Evolutionary conservation across 768 basidiomycete species (phyloP).

Genomic region (Termitomyces bulborhizus): DNA sequence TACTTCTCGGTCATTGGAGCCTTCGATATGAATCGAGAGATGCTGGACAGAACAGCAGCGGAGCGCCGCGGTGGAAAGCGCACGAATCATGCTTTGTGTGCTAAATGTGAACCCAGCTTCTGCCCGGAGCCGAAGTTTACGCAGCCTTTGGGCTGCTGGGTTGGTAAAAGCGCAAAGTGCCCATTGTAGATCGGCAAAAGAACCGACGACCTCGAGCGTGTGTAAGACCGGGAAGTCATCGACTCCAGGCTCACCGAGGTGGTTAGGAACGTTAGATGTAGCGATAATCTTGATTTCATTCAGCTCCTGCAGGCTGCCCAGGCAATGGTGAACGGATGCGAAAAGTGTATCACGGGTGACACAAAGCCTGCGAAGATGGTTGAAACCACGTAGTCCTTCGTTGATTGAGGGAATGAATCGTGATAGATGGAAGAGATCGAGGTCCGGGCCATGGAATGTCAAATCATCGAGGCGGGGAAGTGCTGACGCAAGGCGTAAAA

Average conservation of each 20-base stretch:
- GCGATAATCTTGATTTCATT: background rate
- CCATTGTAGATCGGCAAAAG: background rate
- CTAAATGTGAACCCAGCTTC: background rate
- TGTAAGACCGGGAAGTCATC: background rate
- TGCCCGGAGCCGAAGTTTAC: background rate
- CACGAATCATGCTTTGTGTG: background rate
- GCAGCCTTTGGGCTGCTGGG: background rate
- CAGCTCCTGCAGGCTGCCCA: background rate
- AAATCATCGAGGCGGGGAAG: background rate
- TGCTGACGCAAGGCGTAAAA: background rate
- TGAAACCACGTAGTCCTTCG: background rate
- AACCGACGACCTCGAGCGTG: background rate
- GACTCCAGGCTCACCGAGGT: background rate
- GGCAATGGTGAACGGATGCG: background rate
- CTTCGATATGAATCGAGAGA: background rate
- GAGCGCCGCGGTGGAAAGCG: background rate
- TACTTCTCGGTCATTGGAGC: background rate
- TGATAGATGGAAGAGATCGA: background rate
- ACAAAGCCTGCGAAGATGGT: background rate
- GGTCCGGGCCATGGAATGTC: background rate
- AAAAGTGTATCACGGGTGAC: background rate
- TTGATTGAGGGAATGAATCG: background rate
- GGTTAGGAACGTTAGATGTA: background rate
- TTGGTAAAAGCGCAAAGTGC: background rate
- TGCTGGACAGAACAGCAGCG: background rate